Conservation (phyloP, 192 early-diverging fungal genomes). For the Podila epicladia region DNA sequence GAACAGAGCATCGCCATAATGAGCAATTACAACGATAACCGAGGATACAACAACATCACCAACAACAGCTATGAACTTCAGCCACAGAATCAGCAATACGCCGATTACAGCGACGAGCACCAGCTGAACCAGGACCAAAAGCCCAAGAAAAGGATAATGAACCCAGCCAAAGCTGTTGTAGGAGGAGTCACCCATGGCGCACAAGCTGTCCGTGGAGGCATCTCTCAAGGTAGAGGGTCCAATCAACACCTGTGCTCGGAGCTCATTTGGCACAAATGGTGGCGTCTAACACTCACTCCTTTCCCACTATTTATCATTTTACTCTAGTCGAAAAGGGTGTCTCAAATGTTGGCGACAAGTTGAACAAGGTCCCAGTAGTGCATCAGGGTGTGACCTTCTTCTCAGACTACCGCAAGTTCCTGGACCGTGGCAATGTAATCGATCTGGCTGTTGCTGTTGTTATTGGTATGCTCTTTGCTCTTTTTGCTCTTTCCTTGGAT, state of each 20-base stretch:
- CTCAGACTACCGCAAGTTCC: conserved; percentile 64
- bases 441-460: conserved; percentile 74
- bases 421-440: conserved; percentile 66
- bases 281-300: background rate
- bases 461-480: conserved; percentile 51
- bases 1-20: background rate
- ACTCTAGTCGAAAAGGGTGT: conserved; percentile 32
- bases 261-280: background rate
- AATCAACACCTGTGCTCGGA: too few species aligned
- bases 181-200: conserved; percentile 13
- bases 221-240: background rate
- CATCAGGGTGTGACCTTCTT: conserved; percentile 52
- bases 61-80: conserved; percentile 1
- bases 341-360: conserved; percentile 11
- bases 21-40: conserved; percentile 18
- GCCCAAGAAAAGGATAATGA: conserved; percentile 20
- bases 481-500: background rate
- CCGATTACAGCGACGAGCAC: background rate
- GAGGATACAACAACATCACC: conserved; percentile 11
- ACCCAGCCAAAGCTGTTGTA: conserved; percentile 14
- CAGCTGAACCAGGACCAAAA: background rate
- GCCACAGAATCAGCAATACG: background rate
- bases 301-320: background rate
- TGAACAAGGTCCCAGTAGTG: conserved; percentile 22
- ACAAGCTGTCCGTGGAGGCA: conserved; percentile 17